Evolutionary conservation across 306 rosid species (phyloP), one percentile per base, ranked within the genome.

Genomic region (Prunus salicina): DNA sequence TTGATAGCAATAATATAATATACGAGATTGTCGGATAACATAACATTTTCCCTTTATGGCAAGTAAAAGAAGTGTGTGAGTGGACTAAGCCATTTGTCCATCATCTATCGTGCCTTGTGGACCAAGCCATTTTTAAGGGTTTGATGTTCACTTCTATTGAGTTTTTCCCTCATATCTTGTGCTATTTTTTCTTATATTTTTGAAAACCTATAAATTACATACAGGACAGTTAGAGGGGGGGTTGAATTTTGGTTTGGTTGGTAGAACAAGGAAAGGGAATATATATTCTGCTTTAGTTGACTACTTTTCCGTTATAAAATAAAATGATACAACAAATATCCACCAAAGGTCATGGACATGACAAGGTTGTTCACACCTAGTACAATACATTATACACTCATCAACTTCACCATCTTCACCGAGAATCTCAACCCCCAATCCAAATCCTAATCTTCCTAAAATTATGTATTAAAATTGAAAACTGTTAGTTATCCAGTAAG

Each of bases 161-260:
- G 25, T 71, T 52, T 49, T 56, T 71, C 41, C 34, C 20, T 20
- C 22, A 5, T 2, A 19, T 7, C 50, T 11, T 34, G 6, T n/a
- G 11, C 3, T 45, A 4, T 12, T 18, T 52, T 69, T 55, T 25
- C 32, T 3, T 68, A 8, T 14, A 18, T 16, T 62, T 20, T 20
- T 25, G 14, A n/a, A 75, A 38, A 25, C 18, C 60, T 15, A 57
- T 20, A 43, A 27, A 49, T 69, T 30, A n/a, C 25, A 15, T 30
- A 19, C 52, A 58, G 69, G 67, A 80, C 78, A 76, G 89, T 81
- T 86, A 74, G 64, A 22, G 53, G 69, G 25, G 52, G 57, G 83
- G 77, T 78, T 84, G 82, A 77, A 71, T 83, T 73, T 86, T 83
- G 84, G 88, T 71, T 50, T 83, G 89, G 85, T 83, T 51, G 90